These are phyloP conservation scores for Amanita brunnescens DNA, from an alignment of 768 basidiomycete genomes.

Conservation along the genomic window DNA sequence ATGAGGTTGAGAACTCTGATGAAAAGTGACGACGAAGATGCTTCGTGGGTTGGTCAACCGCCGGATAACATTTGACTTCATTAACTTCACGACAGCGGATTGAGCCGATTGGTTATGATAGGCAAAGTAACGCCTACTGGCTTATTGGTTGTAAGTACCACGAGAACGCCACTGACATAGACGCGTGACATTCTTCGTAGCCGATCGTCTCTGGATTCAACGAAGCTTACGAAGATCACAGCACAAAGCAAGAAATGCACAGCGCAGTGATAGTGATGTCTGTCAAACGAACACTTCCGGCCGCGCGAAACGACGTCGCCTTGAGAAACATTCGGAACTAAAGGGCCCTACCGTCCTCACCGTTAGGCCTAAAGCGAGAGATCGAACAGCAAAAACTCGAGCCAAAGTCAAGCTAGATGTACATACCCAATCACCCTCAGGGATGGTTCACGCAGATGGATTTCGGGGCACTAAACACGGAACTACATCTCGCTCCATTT, in stretches of 20 bases:
- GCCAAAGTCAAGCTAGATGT: slow-evolving; percentile 63
- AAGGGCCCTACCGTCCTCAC: neutral
- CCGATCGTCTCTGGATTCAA: slow-evolving; percentile 82
- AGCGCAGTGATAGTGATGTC: slow-evolving; percentile 8
- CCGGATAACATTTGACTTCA: slow-evolving; percentile 5
- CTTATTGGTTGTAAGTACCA: slow-evolving; percentile 60
- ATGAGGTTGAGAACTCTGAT: slow-evolving; percentile 59
- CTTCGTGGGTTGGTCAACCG: slow-evolving; percentile 55
- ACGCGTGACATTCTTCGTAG: slow-evolving; percentile 25
- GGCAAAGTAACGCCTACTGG: slow-evolving; percentile 76
- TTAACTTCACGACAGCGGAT: slow-evolving; percentile 45
- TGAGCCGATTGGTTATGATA: slow-evolving; percentile 80
- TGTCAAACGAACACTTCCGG: slow-evolving; percentile 6
- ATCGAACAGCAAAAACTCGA: slow-evolving; percentile 60
- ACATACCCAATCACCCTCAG: slow-evolving; percentile 52
- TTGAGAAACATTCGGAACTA: neutral
- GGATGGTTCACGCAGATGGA: slow-evolving; percentile 35
- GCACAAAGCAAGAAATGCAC: slow-evolving; percentile 30
- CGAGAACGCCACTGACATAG: neutral
- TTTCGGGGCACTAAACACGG: neutral
- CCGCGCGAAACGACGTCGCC: slow-evolving; percentile 1
- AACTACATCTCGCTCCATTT: slow-evolving; percentile 17
- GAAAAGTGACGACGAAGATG: slow-evolving; percentile 72
- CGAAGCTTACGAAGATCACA: slow-evolving; percentile 47
- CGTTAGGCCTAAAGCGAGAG: slow-evolving; percentile 16